phyloP scores from a whole-genome alignment of 768 basidiomycete genomes.

The Mrakia frigida region DNA sequence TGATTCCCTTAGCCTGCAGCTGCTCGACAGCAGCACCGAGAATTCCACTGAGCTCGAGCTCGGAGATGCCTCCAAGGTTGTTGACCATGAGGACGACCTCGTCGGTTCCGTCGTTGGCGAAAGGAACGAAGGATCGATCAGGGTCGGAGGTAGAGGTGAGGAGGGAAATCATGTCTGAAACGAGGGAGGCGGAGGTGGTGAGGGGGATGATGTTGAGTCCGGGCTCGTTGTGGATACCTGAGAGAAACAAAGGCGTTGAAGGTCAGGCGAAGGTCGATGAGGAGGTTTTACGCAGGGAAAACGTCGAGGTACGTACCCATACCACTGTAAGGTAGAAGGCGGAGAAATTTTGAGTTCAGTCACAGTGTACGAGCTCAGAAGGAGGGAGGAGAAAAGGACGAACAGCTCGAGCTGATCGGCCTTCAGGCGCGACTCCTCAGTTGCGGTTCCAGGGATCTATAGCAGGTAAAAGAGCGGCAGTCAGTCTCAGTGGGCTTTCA shows the following conservation, averaged over 20 bases:
- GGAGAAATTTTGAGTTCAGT: neutral
- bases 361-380: neutral
- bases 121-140: conserved; percentile 46
- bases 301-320: neutral
- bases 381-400: neutral
- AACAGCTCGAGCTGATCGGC: conserved; percentile 45
- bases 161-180: conserved; percentile 43
- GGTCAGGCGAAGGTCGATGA: neutral
- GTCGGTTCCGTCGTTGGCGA: conserved; percentile 42
- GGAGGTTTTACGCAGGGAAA: no score
- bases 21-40: conserved; percentile 36
- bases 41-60: conserved; percentile 42
- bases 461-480: neutral
- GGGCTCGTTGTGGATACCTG: conserved; percentile 49
- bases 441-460: conserved; percentile 45
- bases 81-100: conserved; percentile 47
- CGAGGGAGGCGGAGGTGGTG: conserved; percentile 39
- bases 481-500: neutral
- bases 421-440: conserved; percentile 42
- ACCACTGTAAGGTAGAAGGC: neutral
- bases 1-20: conserved; percentile 45
- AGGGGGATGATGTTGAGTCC: conserved; percentile 45
- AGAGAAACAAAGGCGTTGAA: conserved; percentile 18
- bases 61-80: conserved; percentile 44
- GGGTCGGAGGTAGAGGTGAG: conserved; percentile 44